Evolutionary conservation across 1,284 basidiomycete species (phyloP), one percentile per base, ranked within the genome.

Genomic region (Leccinum cinnamomeum): DNA sequence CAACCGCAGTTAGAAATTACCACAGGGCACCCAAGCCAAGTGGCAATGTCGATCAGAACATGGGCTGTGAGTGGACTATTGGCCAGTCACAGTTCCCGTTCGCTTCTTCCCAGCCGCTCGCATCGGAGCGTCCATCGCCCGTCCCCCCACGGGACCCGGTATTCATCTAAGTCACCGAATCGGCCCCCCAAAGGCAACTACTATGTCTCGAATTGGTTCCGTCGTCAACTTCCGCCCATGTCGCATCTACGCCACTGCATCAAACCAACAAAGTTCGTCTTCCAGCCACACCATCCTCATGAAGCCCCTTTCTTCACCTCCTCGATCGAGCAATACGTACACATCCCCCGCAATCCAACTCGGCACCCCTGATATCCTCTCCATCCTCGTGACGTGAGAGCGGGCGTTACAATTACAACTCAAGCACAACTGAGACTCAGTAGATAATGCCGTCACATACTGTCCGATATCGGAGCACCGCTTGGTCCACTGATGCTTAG

Each of bases 401-500:
- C 61, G 53, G 11, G 12, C 33, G 46, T 53, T 66, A 72, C 68
- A 62, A 61, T 64, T 62, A 72, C 67, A 72, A 33, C 44, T 33
- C 33, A 37, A 62, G 20, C 53, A 57, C 44, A 44, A 25, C 44
- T 50, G 30, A 37, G 16, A 51, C 60, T 56, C 56, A 20, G 41
- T 64, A 61, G 57, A 57, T 54, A n/a, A 56, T 72, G 70, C 68
- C 74, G 70, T 75, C 64, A 71, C 12, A 12, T 50, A 18, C 63
- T 70, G 8, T 75, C 71, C 62, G 64, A 63, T 57, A 67, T 64
- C 12, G 68, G 65, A 4, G 44, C 66, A 53, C 64, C 57, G 20
- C 69, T 67, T 18, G 64, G 59, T 16, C 76, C 80, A 63, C 76
- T 78, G 39, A 75, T 69, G 62, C 81, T 82, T 70, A 78, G 58